A percentile compares a stretch with the other conserved stretches of the same genome.
phyloP scores from a whole-genome alignment of 2,329 filamentous ascomycete genomes.

The Hypoxylon sp. region DNA sequence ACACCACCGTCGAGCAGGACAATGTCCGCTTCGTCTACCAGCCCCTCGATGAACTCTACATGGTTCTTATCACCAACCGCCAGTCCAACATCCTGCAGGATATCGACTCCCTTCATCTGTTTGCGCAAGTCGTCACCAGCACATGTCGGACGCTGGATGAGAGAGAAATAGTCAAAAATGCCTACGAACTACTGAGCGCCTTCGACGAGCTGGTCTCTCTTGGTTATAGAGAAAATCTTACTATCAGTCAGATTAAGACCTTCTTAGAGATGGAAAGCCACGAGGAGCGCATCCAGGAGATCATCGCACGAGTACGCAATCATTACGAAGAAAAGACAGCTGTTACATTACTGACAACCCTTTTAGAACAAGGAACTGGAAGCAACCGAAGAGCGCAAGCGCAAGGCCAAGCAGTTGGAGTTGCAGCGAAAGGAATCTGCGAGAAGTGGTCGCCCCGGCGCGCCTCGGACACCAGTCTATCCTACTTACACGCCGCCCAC shows the following conservation, averaged over 20 bases:
- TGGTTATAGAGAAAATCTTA: slow-evolving; percentile 95
- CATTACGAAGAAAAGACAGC: slow-evolving; percentile 23
- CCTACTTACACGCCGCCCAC: slow-evolving; percentile 88
- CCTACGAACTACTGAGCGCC: slow-evolving; percentile 94
- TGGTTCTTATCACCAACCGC: slow-evolving; percentile 99
- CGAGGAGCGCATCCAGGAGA: slow-evolving; percentile 98
- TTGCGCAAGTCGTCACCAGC: slow-evolving; percentile 95
- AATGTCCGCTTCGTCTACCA: slow-evolving; percentile 99
- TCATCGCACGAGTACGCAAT: slow-evolving; percentile 82
- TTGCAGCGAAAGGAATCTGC: slow-evolving; percentile 98
- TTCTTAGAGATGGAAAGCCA: slow-evolving; percentile 99
- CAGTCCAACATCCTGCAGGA: slow-evolving; percentile 99
- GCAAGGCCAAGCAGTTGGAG: slow-evolving; percentile 98
- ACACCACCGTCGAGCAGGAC: slow-evolving; percentile 98
- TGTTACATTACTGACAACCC: slow-evolving; percentile 27
- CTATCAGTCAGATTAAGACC: slow-evolving; percentile 97
- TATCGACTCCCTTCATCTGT: slow-evolving; percentile 97
- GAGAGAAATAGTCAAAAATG: slow-evolving; percentile 92
- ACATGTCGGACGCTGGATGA: slow-evolving; percentile 97
- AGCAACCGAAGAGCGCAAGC: slow-evolving; percentile 96
- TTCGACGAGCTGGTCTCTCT: slow-evolving; percentile 97
- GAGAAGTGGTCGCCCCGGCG: slow-evolving; percentile 73
- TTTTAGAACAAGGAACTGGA: slow-evolving; percentile 95
- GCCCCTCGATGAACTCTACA: slow-evolving; percentile 98
- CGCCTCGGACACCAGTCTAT: slow-evolving; percentile 83